These are phyloP conservation scores for Penicillium occitanis DNA, from an alignment of 2,329 filamentous ascomycete genomes.

Conservation along the genomic window DNA sequence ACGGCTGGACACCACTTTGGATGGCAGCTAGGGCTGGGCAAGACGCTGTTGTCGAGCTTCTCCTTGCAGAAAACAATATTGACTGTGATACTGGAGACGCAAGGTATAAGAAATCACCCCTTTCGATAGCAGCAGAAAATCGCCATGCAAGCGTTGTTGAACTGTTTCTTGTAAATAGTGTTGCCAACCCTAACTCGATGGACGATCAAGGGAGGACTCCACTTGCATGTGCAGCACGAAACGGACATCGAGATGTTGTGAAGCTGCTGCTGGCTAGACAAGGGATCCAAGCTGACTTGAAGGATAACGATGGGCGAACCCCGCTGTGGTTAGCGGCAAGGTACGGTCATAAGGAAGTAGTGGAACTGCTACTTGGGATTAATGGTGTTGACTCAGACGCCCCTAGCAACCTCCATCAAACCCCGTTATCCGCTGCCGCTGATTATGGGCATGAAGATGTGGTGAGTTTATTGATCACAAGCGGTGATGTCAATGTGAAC, in stretches of 20 bases:
- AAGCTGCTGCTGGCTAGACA: background rate
- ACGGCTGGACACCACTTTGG: background rate
- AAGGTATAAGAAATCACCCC: background rate
- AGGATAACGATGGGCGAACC: background rate
- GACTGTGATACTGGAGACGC: background rate
- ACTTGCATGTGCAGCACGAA: background rate
- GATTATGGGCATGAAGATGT: background rate
- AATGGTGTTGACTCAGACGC: background rate
- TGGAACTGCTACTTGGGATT: conserved; percentile 2
- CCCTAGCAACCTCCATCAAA: background rate
- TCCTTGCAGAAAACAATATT: background rate
- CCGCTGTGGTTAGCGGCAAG: background rate
- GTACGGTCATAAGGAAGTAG: background rate
- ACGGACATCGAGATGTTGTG: background rate
- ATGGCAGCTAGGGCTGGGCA: background rate
- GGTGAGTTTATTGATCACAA: background rate
- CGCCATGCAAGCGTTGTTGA: background rate
- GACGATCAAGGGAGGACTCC: background rate
- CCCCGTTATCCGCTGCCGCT: background rate
- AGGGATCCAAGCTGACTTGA: background rate
- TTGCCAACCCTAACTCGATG: background rate
- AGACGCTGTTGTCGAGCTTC: background rate
- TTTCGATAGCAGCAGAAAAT: background rate
- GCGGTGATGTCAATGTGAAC: background rate
- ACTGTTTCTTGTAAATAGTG: background rate